Conservation (phyloP, 176 grass and related monocot genomes). For the Puccinellia tenuiflora region DNA sequence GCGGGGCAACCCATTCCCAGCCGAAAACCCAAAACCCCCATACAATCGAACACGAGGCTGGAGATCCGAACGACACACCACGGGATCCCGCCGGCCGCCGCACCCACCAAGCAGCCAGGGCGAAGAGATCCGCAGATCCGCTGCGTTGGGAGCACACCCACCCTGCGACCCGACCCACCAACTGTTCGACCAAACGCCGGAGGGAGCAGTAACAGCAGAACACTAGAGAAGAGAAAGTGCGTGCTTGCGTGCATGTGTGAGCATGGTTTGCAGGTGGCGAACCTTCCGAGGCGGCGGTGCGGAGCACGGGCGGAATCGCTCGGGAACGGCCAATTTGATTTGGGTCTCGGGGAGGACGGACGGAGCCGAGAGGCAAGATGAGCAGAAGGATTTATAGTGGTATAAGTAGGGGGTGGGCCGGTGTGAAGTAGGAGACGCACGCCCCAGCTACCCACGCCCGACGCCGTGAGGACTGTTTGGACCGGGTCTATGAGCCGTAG, state of each 20-base stretch:
- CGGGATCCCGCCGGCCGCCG: neutral
- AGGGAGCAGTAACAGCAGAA: neutral
- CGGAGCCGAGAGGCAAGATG: neutral
- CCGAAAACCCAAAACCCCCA: slow-evolving; percentile 11
- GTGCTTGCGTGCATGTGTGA: neutral
- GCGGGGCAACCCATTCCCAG: slow-evolving; percentile 22
- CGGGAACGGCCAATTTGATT: neutral
- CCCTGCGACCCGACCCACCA: neutral
- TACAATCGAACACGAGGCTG: neutral
- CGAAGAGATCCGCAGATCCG: slow-evolving; percentile 34
- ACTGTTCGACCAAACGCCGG: slow-evolving; percentile 23
- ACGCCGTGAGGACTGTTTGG: neutral
- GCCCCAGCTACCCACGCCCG: slow-evolving; percentile 17
- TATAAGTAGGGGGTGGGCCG: slow-evolving; percentile 7
- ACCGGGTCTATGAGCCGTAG: slow-evolving; percentile 31
- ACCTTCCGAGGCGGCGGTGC: slow-evolving; percentile 28
- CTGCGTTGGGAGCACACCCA: neutral
- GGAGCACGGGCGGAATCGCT: neutral
- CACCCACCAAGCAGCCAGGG: neutral
- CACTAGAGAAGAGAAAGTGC: neutral
- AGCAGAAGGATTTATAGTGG: slow-evolving; percentile 33
- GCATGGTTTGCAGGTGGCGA: neutral
- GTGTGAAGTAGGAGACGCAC: slow-evolving; percentile 38
- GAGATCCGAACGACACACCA: slow-evolving; percentile 7
- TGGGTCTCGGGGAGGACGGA: neutral